These are phyloP conservation scores for Trametes pubescens DNA, from an alignment of 1,284 basidiomycete genomes.

Conservation along the genomic window DNA sequence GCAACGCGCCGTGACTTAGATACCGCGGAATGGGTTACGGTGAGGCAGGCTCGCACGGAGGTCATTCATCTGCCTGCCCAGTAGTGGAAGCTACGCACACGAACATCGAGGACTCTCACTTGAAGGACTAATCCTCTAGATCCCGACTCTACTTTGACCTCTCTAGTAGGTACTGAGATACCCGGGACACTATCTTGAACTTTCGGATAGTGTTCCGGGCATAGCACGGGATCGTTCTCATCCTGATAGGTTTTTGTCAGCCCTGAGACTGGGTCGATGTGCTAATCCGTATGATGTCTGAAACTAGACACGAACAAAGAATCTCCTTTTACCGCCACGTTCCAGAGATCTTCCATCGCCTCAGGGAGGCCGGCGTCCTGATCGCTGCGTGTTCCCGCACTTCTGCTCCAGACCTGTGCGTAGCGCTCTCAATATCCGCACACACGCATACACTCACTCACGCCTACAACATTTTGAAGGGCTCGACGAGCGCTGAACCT, in stretches of 20 bases:
- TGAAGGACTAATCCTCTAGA: too few species aligned
- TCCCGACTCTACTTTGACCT: too few species aligned
- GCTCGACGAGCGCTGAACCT: constrained; percentile 79
- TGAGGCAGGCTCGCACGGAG: too few species aligned
- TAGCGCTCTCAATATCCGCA: constrained; percentile 23
- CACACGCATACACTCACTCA: background rate
- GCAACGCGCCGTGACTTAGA: too few species aligned
- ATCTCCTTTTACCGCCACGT: constrained; percentile 83
- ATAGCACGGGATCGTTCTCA: too few species aligned
- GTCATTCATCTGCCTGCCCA: too few species aligned
- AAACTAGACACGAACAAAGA: constrained; percentile 56
- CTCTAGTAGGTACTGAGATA: too few species aligned
- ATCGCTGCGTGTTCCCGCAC: constrained; percentile 86
- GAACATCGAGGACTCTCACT: too few species aligned
- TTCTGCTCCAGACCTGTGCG: constrained; percentile 72
- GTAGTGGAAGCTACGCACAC: too few species aligned
- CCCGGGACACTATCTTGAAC: too few species aligned
- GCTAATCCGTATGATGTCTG: background rate
- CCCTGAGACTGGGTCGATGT: constrained; percentile 5
- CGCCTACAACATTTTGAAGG: constrained; percentile 47
- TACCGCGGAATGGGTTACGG: too few species aligned
- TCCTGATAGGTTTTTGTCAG: background rate
- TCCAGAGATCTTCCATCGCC: constrained; percentile 73
- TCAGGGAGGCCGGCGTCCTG: constrained; percentile 61
- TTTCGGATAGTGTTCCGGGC: too few species aligned